A percentile compares a stretch with the other conserved stretches of the same genome.
Conservation (phyloP, 805 yeast species). For the Nakazawaea holstii region DNA sequence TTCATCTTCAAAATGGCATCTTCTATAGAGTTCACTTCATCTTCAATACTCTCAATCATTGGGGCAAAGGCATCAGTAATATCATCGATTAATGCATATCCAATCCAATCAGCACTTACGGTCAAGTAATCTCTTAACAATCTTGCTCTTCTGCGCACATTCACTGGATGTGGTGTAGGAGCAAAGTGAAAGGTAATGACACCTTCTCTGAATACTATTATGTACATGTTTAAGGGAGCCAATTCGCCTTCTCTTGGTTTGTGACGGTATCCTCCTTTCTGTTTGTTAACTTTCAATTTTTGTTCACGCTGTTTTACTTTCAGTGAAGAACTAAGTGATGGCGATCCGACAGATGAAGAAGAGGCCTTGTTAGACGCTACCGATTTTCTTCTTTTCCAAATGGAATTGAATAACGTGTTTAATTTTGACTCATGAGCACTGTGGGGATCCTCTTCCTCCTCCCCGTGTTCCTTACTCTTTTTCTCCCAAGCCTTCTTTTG, state of each 20-base stretch:
- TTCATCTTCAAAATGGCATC: conserved; percentile 88
- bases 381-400: conserved; percentile 21
- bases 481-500: conserved; percentile 44
- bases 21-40: conserved; percentile 91
- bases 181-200: conserved; percentile 91
- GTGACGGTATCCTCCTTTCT: conserved; percentile 15
- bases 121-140: conserved; percentile 81
- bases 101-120: conserved; percentile 94
- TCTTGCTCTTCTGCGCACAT: conserved; percentile 90
- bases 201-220: conserved; percentile 86
- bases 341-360: neutral
- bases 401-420: neutral
- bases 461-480: conserved; percentile 1
- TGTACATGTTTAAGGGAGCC: conserved; percentile 87
- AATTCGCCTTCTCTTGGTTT: conserved; percentile 46
- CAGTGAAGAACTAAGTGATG: conserved; percentile 10
- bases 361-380: conserved; percentile 5
- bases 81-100: conserved; percentile 94
- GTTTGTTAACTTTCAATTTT: conserved; percentile 15
- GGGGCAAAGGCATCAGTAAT: conserved; percentile 98
- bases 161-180: conserved; percentile 94
- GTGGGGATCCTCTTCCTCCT: neutral
- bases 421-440: neutral
- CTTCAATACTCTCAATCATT: conserved; percentile 88
- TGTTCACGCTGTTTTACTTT: conserved; percentile 11